Percentiles rank a stretch among this genome's conserved stretches.
Evolutionary conservation across 129 eudicot genomes (phyloP).

Genomic region (Flaveria sonorensis): DNA sequence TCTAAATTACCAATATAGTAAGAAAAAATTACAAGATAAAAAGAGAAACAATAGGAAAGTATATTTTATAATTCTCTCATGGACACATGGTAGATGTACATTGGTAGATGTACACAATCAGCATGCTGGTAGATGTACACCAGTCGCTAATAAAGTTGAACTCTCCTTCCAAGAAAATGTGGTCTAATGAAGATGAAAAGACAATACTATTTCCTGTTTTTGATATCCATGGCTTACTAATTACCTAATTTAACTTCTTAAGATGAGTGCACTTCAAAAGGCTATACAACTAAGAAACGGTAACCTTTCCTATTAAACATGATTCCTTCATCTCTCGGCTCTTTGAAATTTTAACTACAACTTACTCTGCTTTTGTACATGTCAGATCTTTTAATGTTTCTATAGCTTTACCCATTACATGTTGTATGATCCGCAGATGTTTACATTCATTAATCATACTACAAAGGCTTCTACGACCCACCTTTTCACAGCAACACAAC

Average conservation of each 20-base stretch:
- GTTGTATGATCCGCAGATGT: background rate
- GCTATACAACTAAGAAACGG: background rate
- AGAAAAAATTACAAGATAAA: no score
- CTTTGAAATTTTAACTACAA: background rate
- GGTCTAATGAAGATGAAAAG: background rate
- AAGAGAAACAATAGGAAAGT: no score
- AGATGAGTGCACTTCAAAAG: background rate
- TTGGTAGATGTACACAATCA: no score
- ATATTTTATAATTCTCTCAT: no score
- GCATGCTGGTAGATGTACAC: background rate
- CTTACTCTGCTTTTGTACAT: background rate
- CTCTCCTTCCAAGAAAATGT: background rate
- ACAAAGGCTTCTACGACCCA: background rate
- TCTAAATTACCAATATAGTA: no score
- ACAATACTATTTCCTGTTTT: background rate
- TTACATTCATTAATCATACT: background rate
- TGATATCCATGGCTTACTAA: background rate
- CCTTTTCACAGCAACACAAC: no score
- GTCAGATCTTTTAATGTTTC: conserved; percentile 6
- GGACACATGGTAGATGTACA: no score
- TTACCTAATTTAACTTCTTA: background rate
- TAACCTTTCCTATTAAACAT: background rate
- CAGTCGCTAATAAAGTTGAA: background rate
- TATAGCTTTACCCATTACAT: background rate
- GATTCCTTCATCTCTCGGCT: background rate